Evolutionary conservation across 1,284 basidiomycete genomes (phyloP), one percentile per base, ranked within the genome.

Genomic region (Cryptococcus maquisensis): DNA sequence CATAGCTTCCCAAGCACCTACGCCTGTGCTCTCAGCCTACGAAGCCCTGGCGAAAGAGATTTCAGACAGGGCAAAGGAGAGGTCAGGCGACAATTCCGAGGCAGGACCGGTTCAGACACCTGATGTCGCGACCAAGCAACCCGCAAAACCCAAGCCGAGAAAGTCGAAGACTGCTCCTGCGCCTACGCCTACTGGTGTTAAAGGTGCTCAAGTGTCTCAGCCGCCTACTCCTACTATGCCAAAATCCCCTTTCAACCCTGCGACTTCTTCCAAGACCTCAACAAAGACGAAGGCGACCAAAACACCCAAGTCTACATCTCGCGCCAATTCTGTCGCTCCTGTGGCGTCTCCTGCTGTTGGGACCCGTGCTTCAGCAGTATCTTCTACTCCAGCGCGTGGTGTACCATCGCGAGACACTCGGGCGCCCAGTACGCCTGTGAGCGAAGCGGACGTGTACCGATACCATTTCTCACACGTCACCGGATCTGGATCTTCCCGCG

Each of bases 401-500:
- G 28, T 32, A 46, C n/a, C 47, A 12, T 18, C 51, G 15, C 20
- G 28, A 35, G 15, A 32, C 3, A n/a, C 32, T 18, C 26, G 41
- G 4, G 21, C 51, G 16, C 43, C 16, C 20, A 21, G 38, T 28
- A 26, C 44, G 15, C 44, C 44, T 26, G 24, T 56, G 12, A 51
- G 45, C 35, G 54, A 56, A 45, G 50, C 47, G 23, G 45, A 51
- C 40, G 51, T 56, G 15, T 47, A 51, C 7, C 50, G 47, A 39
- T 52, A 56, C 32, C 44, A 51, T 15, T 42, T 51, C 23, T 43
- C 51, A 9, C 32, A 49, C 23, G 47, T 48, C 13, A 28, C 52
- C 35, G 20, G 39, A 3, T 39, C 46, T 18, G 5, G 16, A 1
- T 20, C 26, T 15, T 48, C n/a, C 45, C 39, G n/a, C 32, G 24